phyloP scores from a whole-genome alignment of 2,329 filamentous ascomycete genomes.

The Calonectria crousiana region DNA sequence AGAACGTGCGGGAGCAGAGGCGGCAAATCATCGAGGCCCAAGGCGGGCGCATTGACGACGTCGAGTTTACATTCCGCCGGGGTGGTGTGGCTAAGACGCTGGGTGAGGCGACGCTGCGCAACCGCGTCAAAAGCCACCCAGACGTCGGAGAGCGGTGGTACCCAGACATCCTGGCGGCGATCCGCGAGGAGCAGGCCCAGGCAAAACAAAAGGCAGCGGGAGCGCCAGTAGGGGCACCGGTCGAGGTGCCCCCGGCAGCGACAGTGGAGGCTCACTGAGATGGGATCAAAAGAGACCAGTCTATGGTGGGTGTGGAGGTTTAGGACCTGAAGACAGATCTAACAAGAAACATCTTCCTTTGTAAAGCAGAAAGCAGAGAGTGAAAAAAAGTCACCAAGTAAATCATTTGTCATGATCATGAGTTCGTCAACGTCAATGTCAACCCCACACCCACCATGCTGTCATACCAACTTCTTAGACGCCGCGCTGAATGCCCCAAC shows the following conservation, averaged over 20 bases:
- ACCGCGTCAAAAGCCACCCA: conserved; percentile 87
- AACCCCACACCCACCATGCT: conserved; percentile 12
- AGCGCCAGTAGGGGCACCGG: conserved; percentile 29
- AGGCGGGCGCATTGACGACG: conserved; percentile 75
- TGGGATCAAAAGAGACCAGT: conserved; percentile 15
- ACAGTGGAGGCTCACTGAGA: conserved; percentile 49
- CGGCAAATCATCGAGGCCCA: conserved; percentile 68
- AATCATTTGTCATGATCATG: conserved; percentile 23
- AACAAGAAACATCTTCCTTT: conserved; percentile 4
- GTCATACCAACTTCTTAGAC: background rate
- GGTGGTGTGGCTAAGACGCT: conserved; percentile 76
- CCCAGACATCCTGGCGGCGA: conserved; percentile 70
- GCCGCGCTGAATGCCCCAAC: conserved; percentile 25
- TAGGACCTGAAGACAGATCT: conserved; percentile 21
- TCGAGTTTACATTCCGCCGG: conserved; percentile 87
- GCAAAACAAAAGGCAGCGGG: conserved; percentile 49
- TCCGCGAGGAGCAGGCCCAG: conserved; percentile 69
- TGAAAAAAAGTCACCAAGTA: conserved; percentile 20
- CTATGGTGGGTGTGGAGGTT: conserved; percentile 22
- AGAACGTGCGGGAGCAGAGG: conserved; percentile 72
- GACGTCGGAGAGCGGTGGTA: conserved; percentile 89
- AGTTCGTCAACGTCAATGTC: conserved; percentile 14
- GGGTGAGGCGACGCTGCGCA: conserved; percentile 87
- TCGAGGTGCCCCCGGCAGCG: conserved; percentile 36
- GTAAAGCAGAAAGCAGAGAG: conserved; percentile 18